Evolutionary conservation across 169 alveolate genomes (phyloP), one percentile per base, ranked within the genome.

Genomic region (Cryptosporidium bovis): DNA sequence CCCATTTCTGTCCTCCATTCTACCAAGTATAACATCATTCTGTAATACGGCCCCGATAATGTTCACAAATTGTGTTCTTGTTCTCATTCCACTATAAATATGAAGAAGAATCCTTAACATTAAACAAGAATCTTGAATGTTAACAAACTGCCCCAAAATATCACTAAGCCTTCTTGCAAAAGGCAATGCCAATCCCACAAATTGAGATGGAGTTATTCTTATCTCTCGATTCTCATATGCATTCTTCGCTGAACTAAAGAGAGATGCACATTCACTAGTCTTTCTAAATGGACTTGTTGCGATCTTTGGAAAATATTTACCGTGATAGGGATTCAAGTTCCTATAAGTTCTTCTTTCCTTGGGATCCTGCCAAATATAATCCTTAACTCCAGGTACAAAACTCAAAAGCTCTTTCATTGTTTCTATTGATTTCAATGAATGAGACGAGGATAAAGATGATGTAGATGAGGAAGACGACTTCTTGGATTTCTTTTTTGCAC

Each of bases 41-140:
- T 77, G 87, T 12, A 50, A 29, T 1, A 77, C 87, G 12, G 87
- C 87, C 12, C 77, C 87, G n/a, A 77, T 62, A 8, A 77, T 77
- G 10, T 77, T 60, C 60, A 77, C 31, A 27, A 77, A 77, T 34
- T 77, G 87, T 3, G 50, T 40, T 29, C 87, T 58, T 3, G 87
- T 77, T 33, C 87, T 77, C 87, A 77, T 77, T 36, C 87, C 87
- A 18, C 71, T 56, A 18, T 77, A 77, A 5, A 77, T 27, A 24
- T 77, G 87, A 10, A 77, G 34, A 7, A 77, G n/a, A 6, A 77
- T 77, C 20, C 87, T 56, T 51, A 77, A 27, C 87, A 77, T 77
- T 7, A 77, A 20, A 18, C 87, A 77, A 20, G 77, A 33, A 3
- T 77, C 87, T 27, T 77, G 87, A 2, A 77, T 18, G 13, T 51